A percentile compares a stretch with the other conserved stretches of the same genome.
Evolutionary conservation across 169 alveolate genomes (phyloP).

Genomic region (Eimeria tenella): DNA sequence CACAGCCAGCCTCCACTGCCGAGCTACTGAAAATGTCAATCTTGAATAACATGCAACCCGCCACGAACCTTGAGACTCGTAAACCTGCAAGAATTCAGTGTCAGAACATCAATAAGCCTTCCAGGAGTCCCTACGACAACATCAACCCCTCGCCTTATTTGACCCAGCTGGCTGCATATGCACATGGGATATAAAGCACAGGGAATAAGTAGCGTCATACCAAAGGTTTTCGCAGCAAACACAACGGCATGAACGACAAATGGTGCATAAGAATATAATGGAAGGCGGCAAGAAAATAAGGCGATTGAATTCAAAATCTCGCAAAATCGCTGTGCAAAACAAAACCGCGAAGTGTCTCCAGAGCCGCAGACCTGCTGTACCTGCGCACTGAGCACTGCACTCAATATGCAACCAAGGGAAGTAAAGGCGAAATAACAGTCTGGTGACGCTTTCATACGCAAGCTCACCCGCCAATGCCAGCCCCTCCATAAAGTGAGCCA

Average conservation of each 20-base stretch:
- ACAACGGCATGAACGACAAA: too few relatives aligned
- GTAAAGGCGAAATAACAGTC: background rate
- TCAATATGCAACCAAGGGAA: background rate
- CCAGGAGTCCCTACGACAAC: conserved; percentile 80
- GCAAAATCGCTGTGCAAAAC: too few relatives aligned
- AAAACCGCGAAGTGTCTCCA: too few relatives aligned
- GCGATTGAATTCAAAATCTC: too few relatives aligned
- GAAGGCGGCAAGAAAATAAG: too few relatives aligned
- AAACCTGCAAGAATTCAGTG: conserved; percentile 71
- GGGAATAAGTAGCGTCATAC: too few relatives aligned
- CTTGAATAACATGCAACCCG: background rate
- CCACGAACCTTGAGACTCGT: conserved; percentile 63
- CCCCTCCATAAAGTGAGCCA: conserved; percentile 72
- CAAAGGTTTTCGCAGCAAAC: too few relatives aligned
- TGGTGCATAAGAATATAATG: too few relatives aligned
- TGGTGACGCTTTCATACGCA: background rate
- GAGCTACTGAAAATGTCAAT: too few relatives aligned
- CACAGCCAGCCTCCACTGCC: too few relatives aligned
- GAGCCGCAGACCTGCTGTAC: background rate
- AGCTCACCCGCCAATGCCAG: conserved; percentile 79
- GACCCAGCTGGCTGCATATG: conserved; percentile 79
- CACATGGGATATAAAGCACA: background rate
- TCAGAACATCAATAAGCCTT: conserved; percentile 77
- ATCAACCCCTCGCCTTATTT: conserved; percentile 77
- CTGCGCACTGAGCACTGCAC: background rate